phyloP scores from a whole-genome alignment of 2,329 filamentous ascomycete genomes.

The Huntiella savannae region DNA sequence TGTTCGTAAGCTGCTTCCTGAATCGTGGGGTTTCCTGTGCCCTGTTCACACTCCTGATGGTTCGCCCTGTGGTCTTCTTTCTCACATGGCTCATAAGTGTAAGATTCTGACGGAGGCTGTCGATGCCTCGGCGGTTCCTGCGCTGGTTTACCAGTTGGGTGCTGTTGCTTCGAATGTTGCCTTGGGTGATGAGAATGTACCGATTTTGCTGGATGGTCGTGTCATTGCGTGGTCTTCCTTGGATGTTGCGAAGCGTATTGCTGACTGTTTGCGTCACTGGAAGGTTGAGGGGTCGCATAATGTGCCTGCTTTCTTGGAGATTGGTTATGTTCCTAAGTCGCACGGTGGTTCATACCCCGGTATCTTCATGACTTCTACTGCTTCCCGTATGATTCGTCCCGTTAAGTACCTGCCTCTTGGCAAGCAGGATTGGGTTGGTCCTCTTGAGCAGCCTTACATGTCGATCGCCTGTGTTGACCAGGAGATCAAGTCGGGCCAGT shows the following conservation, averaged over 20 bases:
- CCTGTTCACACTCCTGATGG: slow-evolving; percentile 96
- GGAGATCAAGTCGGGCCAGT: slow-evolving; percentile 76
- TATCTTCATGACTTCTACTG: slow-evolving; percentile 76
- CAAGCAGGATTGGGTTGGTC: slow-evolving; percentile 72
- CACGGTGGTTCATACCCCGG: slow-evolving; percentile 90
- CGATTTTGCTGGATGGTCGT: slow-evolving; percentile 75
- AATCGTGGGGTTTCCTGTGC: slow-evolving; percentile 96
- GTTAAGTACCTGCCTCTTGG: slow-evolving; percentile 82
- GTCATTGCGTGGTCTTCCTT: slow-evolving; percentile 83
- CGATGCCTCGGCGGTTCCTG: slow-evolving; percentile 56
- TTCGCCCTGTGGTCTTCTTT: slow-evolving; percentile 79
- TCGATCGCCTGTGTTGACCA: slow-evolving; percentile 80
- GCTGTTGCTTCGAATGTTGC: slow-evolving; percentile 58
- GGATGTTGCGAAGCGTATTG: slow-evolving; percentile 60
- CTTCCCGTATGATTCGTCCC: slow-evolving; percentile 73
- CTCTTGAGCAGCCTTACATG: slow-evolving; percentile 96
- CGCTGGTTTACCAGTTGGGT: slow-evolving; percentile 60
- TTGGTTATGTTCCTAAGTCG: slow-evolving; percentile 77
- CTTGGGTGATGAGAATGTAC: slow-evolving; percentile 63
- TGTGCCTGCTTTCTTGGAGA: slow-evolving; percentile 69
- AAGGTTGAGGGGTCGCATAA: slow-evolving; percentile 75
- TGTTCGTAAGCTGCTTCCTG: slow-evolving; percentile 82
- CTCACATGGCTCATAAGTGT: slow-evolving; percentile 91
- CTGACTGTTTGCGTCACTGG: slow-evolving; percentile 80
- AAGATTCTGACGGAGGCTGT: slow-evolving; percentile 60